Percentiles rank a stretch among this genome's conserved stretches.
These are phyloP conservation scores for Aspergillus hiratsukae DNA, from an alignment of 2,329 filamentous ascomycete species.

Conservation along the genomic window DNA sequence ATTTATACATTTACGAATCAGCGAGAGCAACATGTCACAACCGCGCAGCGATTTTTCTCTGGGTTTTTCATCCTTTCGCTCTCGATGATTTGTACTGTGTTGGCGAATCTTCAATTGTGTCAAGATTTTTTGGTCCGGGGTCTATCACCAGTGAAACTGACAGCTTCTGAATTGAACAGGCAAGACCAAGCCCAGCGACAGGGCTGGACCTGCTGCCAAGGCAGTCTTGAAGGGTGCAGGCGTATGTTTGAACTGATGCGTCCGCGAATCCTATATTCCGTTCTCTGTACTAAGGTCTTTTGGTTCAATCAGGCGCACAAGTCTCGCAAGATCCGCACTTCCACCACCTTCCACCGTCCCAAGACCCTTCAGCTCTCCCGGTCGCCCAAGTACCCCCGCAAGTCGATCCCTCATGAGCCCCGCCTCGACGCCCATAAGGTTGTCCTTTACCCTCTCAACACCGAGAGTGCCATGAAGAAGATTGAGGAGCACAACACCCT, in stretches of 20 bases:
- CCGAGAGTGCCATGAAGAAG: slow-evolving; percentile 99
- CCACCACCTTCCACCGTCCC: slow-evolving; percentile 93
- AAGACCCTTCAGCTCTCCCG: slow-evolving; percentile 93
- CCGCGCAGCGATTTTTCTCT: neutral
- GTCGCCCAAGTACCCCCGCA: slow-evolving; percentile 92
- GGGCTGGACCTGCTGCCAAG: slow-evolving; percentile 93
- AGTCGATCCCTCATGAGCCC: slow-evolving; percentile 82
- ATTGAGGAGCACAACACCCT: slow-evolving; percentile 99
- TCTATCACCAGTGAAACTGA: slow-evolving; percentile 9
- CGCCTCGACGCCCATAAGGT: slow-evolving; percentile 97
- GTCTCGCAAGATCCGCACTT: slow-evolving; percentile 85
- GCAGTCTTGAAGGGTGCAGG: slow-evolving; percentile 94
- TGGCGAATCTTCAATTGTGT: neutral
- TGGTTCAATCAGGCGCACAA: slow-evolving; percentile 63
- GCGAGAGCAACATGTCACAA: neutral
- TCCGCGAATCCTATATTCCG: neutral
- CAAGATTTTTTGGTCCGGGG: neutral
- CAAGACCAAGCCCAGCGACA: slow-evolving; percentile 59
- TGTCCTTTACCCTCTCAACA: slow-evolving; percentile 97
- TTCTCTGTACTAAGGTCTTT: slow-evolving; percentile 13
- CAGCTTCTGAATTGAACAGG: slow-evolving; percentile 23
- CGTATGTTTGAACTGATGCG: slow-evolving; percentile 57
- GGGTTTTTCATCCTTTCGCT: neutral
- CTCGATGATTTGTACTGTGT: neutral
- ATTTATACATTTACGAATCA: neutral